Conservation (phyloP, 2,329 filamentous ascomycete genomes). For the Fusarium succisae region DNA sequence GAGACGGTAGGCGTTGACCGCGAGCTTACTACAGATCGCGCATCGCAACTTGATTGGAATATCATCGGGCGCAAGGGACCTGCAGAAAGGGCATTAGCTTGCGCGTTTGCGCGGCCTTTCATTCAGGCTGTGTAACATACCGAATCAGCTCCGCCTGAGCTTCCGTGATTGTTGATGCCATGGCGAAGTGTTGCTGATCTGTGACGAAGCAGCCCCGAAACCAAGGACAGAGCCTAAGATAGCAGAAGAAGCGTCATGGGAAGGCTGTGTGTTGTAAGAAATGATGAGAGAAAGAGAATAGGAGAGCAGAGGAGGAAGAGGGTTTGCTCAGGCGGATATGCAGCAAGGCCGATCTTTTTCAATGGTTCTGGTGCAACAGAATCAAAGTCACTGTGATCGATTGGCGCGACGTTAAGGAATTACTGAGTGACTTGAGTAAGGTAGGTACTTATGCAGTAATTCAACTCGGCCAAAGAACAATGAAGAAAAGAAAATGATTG, state of each 20-base stretch:
- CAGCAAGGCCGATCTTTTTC: constrained; percentile 18
- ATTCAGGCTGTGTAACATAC: constrained; percentile 46
- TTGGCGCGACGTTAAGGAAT: constrained; percentile 9
- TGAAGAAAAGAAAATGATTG: constrained; percentile 16
- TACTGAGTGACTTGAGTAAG: neutral
- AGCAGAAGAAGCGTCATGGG: constrained; percentile 39
- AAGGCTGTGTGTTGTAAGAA: constrained; percentile 16
- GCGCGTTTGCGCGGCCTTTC: neutral
- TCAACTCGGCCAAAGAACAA: constrained; percentile 7
- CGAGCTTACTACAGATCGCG: constrained; percentile 90
- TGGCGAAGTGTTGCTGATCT: constrained; percentile 33
- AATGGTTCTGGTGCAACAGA: constrained; percentile 17
- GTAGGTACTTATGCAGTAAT: neutral
- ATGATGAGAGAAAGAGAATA: neutral
- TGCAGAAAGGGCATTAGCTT: constrained; percentile 50
- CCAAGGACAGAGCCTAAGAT: constrained; percentile 35
- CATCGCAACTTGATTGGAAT: constrained; percentile 97
- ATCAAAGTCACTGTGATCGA: constrained; percentile 18
- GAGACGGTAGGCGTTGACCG: constrained; percentile 88
- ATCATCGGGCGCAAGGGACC: constrained; percentile 80
- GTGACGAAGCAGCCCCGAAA: constrained; percentile 31
- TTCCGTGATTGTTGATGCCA: constrained; percentile 54
- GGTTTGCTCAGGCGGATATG: constrained; percentile 24
- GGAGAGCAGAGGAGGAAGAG: neutral
- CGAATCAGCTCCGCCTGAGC: constrained; percentile 68